phyloP scores from a whole-genome alignment of 768 basidiomycete species.

The Cystobasidiopsis lactophilus region DNA sequence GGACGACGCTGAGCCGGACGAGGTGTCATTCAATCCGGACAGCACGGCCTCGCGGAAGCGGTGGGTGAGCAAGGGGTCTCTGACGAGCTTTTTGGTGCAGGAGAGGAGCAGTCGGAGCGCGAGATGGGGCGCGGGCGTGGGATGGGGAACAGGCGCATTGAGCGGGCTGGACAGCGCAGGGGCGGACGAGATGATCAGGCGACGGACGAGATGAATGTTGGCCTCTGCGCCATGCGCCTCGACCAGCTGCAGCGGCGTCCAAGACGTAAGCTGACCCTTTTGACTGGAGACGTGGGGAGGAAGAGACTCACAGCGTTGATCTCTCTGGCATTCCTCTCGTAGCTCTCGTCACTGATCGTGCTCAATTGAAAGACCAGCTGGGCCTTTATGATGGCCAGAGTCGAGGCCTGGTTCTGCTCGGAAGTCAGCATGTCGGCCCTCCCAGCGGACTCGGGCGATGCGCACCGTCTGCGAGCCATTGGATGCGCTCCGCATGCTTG shows the following conservation, averaged over 20 bases:
- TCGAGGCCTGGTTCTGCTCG: too few species aligned
- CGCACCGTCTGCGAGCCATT: too few species aligned
- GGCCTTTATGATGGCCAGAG: too few species aligned
- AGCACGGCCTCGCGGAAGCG: conserved; percentile 75
- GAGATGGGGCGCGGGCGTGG: conserved; percentile 21
- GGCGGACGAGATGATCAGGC: conserved; percentile 64
- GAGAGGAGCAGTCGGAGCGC: conserved; percentile 68
- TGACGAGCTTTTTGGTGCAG: conserved; percentile 68
- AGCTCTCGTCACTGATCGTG: conserved; percentile 90
- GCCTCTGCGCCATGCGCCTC: conserved; percentile 94
- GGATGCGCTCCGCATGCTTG: too few species aligned
- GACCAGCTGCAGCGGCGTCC: conserved; percentile 41
- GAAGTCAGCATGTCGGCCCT: too few species aligned
- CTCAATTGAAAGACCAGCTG: conserved; percentile 63
- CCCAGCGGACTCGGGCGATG: too few species aligned
- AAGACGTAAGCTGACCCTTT: conserved; percentile 2
- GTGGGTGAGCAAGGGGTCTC: conserved; percentile 73
- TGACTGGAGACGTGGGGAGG: conserved; percentile 12
- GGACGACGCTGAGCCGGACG: not conserved
- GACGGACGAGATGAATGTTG: conserved; percentile 89
- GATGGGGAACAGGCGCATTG: not conserved
- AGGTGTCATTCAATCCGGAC: conserved; percentile 15
- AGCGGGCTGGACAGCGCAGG: not conserved
- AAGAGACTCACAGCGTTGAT: conserved; percentile 61
- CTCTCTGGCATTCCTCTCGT: conserved; percentile 76